Percentiles rank a stretch among this genome's conserved stretches.
These are phyloP conservation scores for Cyphellophora attinorum DNA, from an alignment of 2,329 filamentous ascomycete genomes.

Conservation along the genomic window DNA sequence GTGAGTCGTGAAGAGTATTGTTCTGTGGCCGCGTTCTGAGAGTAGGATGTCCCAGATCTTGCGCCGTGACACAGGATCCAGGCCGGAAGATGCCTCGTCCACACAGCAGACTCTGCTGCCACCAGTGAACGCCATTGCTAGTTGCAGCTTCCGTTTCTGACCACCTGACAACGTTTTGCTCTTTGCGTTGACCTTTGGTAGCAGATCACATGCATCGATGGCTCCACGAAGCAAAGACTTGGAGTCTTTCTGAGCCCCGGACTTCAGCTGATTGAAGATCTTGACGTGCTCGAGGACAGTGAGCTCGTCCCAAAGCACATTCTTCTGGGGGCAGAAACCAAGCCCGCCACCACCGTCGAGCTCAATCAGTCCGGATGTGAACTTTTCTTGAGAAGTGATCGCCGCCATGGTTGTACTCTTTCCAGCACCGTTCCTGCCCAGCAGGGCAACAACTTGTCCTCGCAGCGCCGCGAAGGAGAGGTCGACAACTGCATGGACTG, in stretches of 20 bases:
- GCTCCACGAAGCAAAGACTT: slow-evolving; percentile 54
- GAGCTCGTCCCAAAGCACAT: slow-evolving; percentile 82
- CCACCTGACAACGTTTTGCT: slow-evolving; percentile 76
- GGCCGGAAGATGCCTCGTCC: slow-evolving; percentile 78
- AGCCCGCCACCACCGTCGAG: slow-evolving; percentile 70
- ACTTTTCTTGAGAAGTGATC: slow-evolving; percentile 68
- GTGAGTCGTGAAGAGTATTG: slow-evolving; percentile 80
- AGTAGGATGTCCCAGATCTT: slow-evolving; percentile 92
- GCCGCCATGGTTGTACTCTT: slow-evolving; percentile 84
- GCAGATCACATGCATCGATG: slow-evolving; percentile 61
- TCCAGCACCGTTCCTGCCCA: slow-evolving; percentile 81
- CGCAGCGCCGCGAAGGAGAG: slow-evolving; percentile 60
- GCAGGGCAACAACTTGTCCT: slow-evolving; percentile 74
- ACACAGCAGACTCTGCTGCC: slow-evolving; percentile 79
- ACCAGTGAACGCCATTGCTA: slow-evolving; percentile 89
- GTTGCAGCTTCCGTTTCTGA: slow-evolving; percentile 82
- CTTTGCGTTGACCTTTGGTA: slow-evolving; percentile 59
- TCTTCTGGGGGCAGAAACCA: slow-evolving; percentile 85
- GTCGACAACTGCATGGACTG: slow-evolving; percentile 64
- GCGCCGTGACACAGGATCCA: slow-evolving; percentile 73
- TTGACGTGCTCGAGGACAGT: slow-evolving; percentile 74
- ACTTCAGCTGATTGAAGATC: slow-evolving; percentile 75
- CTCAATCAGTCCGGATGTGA: slow-evolving; percentile 65
- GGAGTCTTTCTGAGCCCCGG: slow-evolving; percentile 44
- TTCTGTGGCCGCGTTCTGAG: slow-evolving; percentile 68